A percentile compares a stretch with the other conserved stretches of the same genome.
phyloP scores from a whole-genome alignment of 1,139 yeast species.

The Meyerozyma sp. region DNA sequence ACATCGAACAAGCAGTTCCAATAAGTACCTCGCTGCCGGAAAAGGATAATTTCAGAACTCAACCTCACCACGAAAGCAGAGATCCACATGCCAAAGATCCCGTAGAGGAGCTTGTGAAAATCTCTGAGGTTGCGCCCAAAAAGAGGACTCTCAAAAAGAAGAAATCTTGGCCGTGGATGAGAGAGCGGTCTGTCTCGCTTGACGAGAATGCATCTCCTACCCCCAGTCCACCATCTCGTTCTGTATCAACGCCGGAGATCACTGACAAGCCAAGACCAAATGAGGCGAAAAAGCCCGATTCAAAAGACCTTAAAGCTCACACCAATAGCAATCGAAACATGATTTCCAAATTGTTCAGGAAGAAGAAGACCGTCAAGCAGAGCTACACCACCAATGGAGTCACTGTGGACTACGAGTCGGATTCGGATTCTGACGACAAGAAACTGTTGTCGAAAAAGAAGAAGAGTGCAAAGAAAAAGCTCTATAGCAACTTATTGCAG shows the following conservation, averaged over 20 bases:
- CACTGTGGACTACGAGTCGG: constrained; percentile 27
- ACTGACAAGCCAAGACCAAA: constrained; percentile 6
- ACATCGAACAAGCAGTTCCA: too few relatives aligned
- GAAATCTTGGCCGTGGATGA: constrained; percentile 39
- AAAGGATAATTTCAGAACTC: not conserved
- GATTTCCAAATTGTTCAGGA: constrained; percentile 40
- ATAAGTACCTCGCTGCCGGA: not conserved
- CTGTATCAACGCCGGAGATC: constrained; percentile 34
- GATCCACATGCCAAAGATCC: constrained; percentile 1
- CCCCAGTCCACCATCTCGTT: constrained; percentile 16
- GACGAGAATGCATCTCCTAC: constrained; percentile 6
- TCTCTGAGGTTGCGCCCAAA: constrained; percentile 4
- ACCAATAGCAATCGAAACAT: constrained; percentile 33
- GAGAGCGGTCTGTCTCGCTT: constrained; percentile 29
- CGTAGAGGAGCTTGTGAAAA: constrained; percentile 3
- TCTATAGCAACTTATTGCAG: not conserved
- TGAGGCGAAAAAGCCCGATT: constrained; percentile 4
- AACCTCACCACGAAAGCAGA: not conserved
- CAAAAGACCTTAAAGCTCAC: constrained; percentile 1
- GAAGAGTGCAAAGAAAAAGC: constrained; percentile 4
- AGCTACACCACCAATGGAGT: constrained; percentile 12
- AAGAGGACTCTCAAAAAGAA: constrained; percentile 24
- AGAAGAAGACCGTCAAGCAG: constrained; percentile 22
- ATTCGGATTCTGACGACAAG: constrained; percentile 13
- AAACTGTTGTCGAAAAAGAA: constrained; percentile 9